Conservation (phyloP, 176 grass and related monocot genomes). For the Phyllostachys edulis region DNA sequence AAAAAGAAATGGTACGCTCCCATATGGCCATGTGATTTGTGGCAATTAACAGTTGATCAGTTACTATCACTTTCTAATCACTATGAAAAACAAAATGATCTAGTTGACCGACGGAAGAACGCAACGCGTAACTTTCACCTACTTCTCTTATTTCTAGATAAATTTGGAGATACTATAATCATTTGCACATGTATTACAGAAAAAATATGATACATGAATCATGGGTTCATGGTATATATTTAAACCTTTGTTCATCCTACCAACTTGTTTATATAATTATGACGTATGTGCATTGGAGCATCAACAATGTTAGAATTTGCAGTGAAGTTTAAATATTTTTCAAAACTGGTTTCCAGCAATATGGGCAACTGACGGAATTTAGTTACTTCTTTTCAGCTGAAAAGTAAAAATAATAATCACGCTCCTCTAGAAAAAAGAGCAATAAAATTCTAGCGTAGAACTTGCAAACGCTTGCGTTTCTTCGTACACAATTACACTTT, state of each 20-base stretch:
- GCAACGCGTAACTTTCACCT: not conserved
- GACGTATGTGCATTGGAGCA: not conserved
- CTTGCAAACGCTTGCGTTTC: not conserved
- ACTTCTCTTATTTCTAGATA: not conserved
- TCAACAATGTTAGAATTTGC: not conserved
- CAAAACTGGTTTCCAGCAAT: not conserved
- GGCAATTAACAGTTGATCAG: not conserved
- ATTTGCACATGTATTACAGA: not conserved
- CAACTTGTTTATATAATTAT: not conserved
- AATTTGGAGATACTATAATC: not conserved
- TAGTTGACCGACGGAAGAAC: not conserved
- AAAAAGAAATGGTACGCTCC: not conserved
- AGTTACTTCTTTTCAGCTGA: not conserved
- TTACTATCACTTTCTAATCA: slow-evolving; percentile 17
- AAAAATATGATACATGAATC: not conserved
- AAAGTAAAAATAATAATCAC: not conserved
- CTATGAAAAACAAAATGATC: not conserved
- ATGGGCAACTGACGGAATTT: not conserved
- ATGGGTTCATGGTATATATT: not conserved
- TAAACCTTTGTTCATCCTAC: not conserved
- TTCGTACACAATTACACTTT: not conserved
- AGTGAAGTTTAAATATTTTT: not conserved
- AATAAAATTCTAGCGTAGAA: not conserved
- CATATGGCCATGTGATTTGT: too few species aligned
- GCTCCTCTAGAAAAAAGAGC: not conserved